Percentiles rank a stretch among this genome's conserved stretches.
These are phyloP conservation scores for Fusarium sp. DNA, from an alignment of 2,329 filamentous ascomycete genomes.

Conservation along the genomic window DNA sequence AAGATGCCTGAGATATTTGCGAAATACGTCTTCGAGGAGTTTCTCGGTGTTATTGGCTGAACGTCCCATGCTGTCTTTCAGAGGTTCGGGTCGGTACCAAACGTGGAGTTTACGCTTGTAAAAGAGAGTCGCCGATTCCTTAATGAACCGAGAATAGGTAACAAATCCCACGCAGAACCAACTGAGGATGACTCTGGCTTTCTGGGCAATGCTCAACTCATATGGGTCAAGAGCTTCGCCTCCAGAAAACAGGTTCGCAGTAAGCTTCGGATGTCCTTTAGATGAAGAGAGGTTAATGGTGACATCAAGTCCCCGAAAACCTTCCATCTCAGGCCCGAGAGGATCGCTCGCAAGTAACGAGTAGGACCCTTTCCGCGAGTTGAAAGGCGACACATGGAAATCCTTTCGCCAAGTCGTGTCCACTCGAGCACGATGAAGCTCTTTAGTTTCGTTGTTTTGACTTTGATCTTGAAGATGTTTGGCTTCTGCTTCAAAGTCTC, in stretches of 20 bases:
- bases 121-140: slow-evolving; percentile 71
- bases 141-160: slow-evolving; percentile 76
- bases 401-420: slow-evolving; percentile 75
- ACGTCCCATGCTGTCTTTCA: slow-evolving; percentile 68
- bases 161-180: slow-evolving; percentile 80
- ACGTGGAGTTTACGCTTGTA: slow-evolving; percentile 71
- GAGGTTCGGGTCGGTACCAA: slow-evolving; percentile 76
- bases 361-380: slow-evolving; percentile 71
- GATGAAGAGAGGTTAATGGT: slow-evolving; percentile 74
- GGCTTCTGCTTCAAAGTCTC: slow-evolving; percentile 47
- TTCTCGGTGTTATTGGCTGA: slow-evolving; percentile 65
- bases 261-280: slow-evolving; percentile 72
- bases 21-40: slow-evolving; percentile 63
- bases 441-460: not conserved
- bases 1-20: slow-evolving; percentile 63
- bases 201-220: slow-evolving; percentile 60
- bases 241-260: slow-evolving; percentile 71
- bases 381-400: slow-evolving; percentile 85
- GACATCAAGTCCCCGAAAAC: slow-evolving; percentile 65
- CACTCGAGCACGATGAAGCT: slow-evolving; percentile 52
- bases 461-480: slow-evolving; percentile 19
- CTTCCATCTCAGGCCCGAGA: slow-evolving; percentile 57
- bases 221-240: slow-evolving; percentile 65
- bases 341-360: slow-evolving; percentile 64
- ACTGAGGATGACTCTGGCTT: slow-evolving; percentile 61